A percentile compares a stretch with the other conserved stretches of the same genome.
Conservation (phyloP, 257 asterid species). For the Solanum stenotomum region DNA sequence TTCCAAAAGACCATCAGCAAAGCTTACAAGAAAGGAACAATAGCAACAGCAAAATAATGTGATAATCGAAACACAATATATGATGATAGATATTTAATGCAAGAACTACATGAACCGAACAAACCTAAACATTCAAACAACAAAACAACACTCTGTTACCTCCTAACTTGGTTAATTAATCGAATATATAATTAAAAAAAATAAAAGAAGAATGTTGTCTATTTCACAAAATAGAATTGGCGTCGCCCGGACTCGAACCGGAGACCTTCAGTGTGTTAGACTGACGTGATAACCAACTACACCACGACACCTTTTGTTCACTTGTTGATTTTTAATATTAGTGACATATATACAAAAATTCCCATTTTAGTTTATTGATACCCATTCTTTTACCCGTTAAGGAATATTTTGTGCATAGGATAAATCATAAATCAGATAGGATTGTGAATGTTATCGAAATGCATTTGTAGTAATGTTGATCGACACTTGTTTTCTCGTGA, state of each 20-base stretch:
- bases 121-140: not conserved
- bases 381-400: not conserved
- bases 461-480: not conserved
- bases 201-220: not conserved
- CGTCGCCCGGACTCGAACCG: slow-evolving; percentile 76
- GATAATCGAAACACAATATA: not conserved
- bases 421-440: not conserved
- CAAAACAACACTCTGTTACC: not conserved
- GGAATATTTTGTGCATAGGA: not conserved
- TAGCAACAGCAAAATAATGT: not conserved
- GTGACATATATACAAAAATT: too few relatives aligned
- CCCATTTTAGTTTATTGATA: not conserved
- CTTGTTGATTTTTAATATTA: not conserved
- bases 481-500: not conserved
- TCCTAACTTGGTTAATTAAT: not conserved
- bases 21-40: not conserved
- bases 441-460: not conserved
- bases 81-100: not conserved
- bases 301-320: slow-evolving; percentile 40
- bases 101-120: too few relatives aligned
- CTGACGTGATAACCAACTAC: slow-evolving; percentile 93
- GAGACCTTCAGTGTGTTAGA: slow-evolving; percentile 93
- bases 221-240: slow-evolving; percentile 32
- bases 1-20: too few relatives aligned
- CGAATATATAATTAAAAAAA: not conserved